A percentile compares a stretch with the other conserved stretches of the same genome.
Conservation (phyloP, 2,329 filamentous ascomycete genomes). For the Huntiella decipiens region DNA sequence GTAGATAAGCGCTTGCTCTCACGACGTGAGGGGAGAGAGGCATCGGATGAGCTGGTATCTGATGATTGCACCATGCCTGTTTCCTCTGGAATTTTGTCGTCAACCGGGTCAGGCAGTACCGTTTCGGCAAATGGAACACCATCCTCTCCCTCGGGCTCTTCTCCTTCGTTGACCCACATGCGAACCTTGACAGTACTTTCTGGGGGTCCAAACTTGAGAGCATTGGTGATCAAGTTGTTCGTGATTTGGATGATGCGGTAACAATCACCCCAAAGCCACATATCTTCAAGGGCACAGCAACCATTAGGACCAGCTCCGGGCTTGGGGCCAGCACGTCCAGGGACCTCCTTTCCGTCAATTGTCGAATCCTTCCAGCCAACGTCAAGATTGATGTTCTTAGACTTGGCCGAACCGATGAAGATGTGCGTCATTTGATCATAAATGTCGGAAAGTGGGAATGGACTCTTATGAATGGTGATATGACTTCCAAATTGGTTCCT, state of each 20-base stretch:
- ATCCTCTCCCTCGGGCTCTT: no score
- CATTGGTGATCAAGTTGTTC: constrained; percentile 84
- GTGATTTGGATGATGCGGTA: constrained; percentile 83
- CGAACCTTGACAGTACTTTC: constrained; percentile 57
- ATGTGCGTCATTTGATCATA: constrained; percentile 67
- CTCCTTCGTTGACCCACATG: constrained; percentile 24
- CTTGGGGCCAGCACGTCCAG: neutral
- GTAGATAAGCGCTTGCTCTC: no score
- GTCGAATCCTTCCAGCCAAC: constrained; percentile 36
- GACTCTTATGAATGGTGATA: constrained; percentile 61
- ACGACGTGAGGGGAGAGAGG: no score
- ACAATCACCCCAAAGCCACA: constrained; percentile 83
- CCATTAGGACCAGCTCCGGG: constrained; percentile 42
- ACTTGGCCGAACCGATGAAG: constrained; percentile 75
- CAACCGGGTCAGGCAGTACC: no score
- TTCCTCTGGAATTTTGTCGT: no score
- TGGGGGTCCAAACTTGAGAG: constrained; percentile 70
- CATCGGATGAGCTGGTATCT: no score
- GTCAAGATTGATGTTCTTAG: constrained; percentile 54
- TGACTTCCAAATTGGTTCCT: constrained; percentile 88
- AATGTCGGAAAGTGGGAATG: constrained; percentile 71
- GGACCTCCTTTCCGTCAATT: neutral
- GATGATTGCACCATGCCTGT: no score
- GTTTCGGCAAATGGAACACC: no score
- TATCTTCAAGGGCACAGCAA: constrained; percentile 54